A percentile compares a stretch with the other conserved stretches of the same genome.
Evolutionary conservation across 768 basidiomycete species (phyloP).

Genomic region (Naematelia aurantialba): DNA sequence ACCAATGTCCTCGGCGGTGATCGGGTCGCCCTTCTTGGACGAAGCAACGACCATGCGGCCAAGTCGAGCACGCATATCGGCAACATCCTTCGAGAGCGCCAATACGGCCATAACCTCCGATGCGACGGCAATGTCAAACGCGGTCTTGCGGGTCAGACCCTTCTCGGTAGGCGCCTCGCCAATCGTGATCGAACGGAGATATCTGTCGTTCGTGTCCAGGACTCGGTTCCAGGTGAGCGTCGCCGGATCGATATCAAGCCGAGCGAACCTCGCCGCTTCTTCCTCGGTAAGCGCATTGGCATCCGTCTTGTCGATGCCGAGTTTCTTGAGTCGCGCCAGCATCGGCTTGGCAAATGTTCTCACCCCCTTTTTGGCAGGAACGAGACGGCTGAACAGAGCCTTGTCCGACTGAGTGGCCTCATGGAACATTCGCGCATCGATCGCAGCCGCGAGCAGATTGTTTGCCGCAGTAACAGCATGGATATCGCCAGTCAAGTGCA

Average conservation of each 20-base stretch:
- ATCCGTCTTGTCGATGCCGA: constrained; percentile 89
- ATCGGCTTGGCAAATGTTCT: constrained; percentile 93
- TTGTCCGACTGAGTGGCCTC: constrained; percentile 94
- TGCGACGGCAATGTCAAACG: constrained; percentile 95
- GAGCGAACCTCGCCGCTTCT: constrained; percentile 82
- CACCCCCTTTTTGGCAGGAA: constrained; percentile 87
- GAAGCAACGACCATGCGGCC: constrained; percentile 97
- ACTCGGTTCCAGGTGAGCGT: constrained; percentile 98
- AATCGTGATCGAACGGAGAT: constrained; percentile 86
- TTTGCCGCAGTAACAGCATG: constrained; percentile 97
- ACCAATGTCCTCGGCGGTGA: constrained; percentile 95
- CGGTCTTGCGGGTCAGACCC: constrained; percentile 80
- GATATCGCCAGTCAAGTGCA: constrained; percentile 73
- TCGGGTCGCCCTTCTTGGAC: constrained; percentile 79
- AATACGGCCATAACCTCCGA: constrained; percentile 98
- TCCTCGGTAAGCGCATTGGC: constrained; percentile 89
- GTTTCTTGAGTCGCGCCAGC: constrained; percentile 90
- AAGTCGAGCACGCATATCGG: constrained; percentile 76
- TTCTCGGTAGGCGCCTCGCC: constrained; percentile 88
- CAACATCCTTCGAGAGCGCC: constrained; percentile 77
- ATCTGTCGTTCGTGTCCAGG: constrained; percentile 92
- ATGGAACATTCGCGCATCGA: constrained; percentile 97
- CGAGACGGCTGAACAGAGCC: constrained; percentile 85
- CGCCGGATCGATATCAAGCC: constrained; percentile 81
- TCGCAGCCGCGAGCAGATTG: constrained; percentile 90